Evolutionary conservation across 768 basidiomycete species (phyloP).

Genomic region (Boletus tomentosulus): DNA sequence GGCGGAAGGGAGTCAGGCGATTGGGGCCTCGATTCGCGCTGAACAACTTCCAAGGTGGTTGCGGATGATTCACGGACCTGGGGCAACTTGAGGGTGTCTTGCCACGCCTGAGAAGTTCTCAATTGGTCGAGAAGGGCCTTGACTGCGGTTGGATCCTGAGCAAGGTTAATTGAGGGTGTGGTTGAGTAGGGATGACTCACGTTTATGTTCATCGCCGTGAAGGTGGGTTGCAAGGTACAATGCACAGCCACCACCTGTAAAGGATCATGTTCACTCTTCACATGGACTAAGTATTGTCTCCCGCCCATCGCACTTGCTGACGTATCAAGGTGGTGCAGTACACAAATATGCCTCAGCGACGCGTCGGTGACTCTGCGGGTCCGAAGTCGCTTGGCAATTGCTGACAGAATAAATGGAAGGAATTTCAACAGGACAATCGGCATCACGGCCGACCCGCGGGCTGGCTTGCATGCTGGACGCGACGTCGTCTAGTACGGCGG

Average conservation of each 20-base stretch:
- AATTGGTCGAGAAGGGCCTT: conserved; percentile 70
- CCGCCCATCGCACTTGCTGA: not conserved
- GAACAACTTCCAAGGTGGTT: conserved; percentile 3
- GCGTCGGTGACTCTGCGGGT: not conserved
- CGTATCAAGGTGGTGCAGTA: not conserved
- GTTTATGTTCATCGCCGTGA: conserved; percentile 44
- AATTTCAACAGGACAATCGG: not conserved
- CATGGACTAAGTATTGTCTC: not conserved
- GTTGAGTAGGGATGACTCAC: conserved; percentile 30
- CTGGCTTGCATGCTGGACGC: too few species aligned
- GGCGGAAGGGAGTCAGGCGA: conserved; percentile 20
- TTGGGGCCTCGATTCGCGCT: conserved; percentile 1
- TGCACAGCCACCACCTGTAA: not conserved
- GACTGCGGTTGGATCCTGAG: conserved; percentile 62
- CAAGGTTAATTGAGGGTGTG: not conserved
- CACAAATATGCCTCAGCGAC: too few species aligned
- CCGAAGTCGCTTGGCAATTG: not conserved
- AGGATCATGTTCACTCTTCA: too few species aligned
- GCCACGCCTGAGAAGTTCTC: conserved; percentile 66
- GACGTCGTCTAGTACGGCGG: not conserved
- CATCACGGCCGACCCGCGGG: too few species aligned
- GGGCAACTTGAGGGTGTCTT: conserved; percentile 36
- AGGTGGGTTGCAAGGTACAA: conserved; percentile 10
- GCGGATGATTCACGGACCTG: conserved; percentile 5
- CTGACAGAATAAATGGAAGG: not conserved